These are phyloP conservation scores for Pythium aphanidermatum DNA, from an alignment of 352 stramenopile species.

Conservation along the genomic window DNA sequence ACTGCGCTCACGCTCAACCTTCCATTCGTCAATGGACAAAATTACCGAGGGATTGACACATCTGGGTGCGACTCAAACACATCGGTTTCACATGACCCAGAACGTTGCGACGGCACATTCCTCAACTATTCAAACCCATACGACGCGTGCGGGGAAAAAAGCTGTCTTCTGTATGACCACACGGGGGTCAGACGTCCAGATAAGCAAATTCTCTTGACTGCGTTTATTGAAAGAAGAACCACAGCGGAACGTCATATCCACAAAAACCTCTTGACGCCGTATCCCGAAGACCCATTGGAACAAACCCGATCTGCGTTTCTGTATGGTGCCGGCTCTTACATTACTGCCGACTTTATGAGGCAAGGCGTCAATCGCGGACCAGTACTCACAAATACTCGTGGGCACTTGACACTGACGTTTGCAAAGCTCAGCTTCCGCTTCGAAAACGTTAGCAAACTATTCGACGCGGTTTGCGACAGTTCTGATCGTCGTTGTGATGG, in stretches of 20 bases:
- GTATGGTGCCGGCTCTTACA: conserved; percentile 12
- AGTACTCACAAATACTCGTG: neutral
- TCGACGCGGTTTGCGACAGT: conserved; percentile 3
- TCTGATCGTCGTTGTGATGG: neutral
- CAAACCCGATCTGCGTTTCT: conserved; percentile 7
- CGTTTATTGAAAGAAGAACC: too few species aligned
- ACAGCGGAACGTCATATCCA: too few species aligned
- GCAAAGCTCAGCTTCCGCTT: conserved; percentile 8
- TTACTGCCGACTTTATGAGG: conserved; percentile 4
- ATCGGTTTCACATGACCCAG: conserved; percentile 8
- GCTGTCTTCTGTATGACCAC: too few species aligned
- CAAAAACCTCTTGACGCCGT: conserved; percentile 2
- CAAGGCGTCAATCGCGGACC: neutral
- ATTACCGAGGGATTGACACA: too few species aligned
- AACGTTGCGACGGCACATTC: too few species aligned
- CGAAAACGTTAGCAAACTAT: conserved; percentile 6
- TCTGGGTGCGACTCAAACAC: too few species aligned
- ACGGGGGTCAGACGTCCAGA: too few species aligned
- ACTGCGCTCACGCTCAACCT: conserved; percentile 29
- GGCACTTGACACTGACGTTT: conserved; percentile 4
- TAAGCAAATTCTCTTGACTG: too few species aligned
- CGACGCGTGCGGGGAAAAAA: too few species aligned
- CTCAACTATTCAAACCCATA: too few species aligned
- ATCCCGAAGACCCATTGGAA: conserved; percentile 1
- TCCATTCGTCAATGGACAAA: conserved; percentile 13